phyloP scores from a whole-genome alignment of 2,329 filamentous ascomycete genomes.

The Chaetoscypha palmicola region DNA sequence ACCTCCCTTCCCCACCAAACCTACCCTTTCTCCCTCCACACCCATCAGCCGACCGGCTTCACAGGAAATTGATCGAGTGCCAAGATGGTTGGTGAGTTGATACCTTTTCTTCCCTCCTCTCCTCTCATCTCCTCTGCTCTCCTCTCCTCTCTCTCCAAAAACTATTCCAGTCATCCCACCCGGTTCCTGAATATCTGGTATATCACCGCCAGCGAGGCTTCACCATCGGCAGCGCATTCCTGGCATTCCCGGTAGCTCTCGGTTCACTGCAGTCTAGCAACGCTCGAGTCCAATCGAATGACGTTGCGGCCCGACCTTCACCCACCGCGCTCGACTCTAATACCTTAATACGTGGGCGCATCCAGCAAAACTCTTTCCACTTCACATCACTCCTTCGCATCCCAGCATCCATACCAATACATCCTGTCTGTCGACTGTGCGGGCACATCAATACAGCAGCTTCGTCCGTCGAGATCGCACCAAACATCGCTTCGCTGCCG shows the following conservation, averaged over 20 bases:
- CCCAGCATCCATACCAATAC: not conserved
- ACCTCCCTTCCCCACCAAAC: not conserved
- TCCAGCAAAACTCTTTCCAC: not conserved
- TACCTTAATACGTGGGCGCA: not conserved
- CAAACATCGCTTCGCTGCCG: slow-evolving; percentile 1
- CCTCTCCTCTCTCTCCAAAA: not conserved
- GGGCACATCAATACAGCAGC: slow-evolving; percentile 9
- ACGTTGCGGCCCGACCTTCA: slow-evolving; percentile 3
- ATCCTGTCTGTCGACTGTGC: slow-evolving; percentile 4
- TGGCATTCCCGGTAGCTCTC: too few relatives aligned
- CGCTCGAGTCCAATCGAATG: slow-evolving; percentile 1
- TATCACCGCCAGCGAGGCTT: not conserved
- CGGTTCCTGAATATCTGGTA: not conserved
- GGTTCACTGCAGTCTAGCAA: not conserved
- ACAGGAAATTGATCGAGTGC: not conserved
- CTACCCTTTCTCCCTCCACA: not conserved
- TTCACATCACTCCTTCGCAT: not conserved
- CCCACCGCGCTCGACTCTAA: not conserved
- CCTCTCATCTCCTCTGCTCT: not conserved
- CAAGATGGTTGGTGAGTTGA: slow-evolving; percentile 1
- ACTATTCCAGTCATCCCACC: not conserved
- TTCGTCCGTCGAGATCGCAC: slow-evolving; percentile 8
- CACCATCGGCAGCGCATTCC: too few relatives aligned
- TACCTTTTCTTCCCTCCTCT: not conserved
- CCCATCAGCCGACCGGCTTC: not conserved